These are phyloP conservation scores for Ogataea degrootiae DNA, from an alignment of 805 yeast species.

Conservation along the genomic window DNA sequence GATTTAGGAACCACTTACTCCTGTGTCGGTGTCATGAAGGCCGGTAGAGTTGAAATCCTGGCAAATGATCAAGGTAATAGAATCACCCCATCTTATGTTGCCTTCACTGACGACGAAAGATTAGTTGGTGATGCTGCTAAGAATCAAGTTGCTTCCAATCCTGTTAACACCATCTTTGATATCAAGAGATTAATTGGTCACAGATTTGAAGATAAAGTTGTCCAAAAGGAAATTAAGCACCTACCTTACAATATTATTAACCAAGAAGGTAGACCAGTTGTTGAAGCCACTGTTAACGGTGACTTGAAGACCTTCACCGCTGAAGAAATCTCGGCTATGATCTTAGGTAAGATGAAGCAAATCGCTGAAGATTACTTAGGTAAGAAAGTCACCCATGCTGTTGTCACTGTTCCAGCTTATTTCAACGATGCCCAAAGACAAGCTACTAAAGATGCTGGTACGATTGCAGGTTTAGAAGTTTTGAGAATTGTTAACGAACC, in stretches of 20 bases:
- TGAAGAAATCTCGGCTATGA: slow-evolving; percentile 93
- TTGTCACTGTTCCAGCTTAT: slow-evolving; percentile 90
- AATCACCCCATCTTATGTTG: slow-evolving; percentile 94
- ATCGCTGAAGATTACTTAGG: slow-evolving; percentile 92
- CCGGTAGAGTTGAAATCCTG: slow-evolving; percentile 89
- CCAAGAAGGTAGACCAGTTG: slow-evolving; percentile 80
- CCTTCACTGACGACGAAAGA: slow-evolving; percentile 90
- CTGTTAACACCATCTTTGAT: slow-evolving; percentile 87
- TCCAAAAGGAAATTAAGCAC: slow-evolving; percentile 75
- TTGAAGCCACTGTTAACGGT: slow-evolving; percentile 84
- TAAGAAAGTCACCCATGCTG: slow-evolving; percentile 79
- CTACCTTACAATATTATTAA: slow-evolving; percentile 81
- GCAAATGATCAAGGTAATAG: slow-evolving; percentile 99
- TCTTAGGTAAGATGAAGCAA: slow-evolving; percentile 84
- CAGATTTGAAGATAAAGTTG: slow-evolving; percentile 75
- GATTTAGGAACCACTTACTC: slow-evolving; percentile 92
- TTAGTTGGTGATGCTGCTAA: slow-evolving; percentile 96
- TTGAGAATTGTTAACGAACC: slow-evolving; percentile 90
- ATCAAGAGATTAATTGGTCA: slow-evolving; percentile 93
- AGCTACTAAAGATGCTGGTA: slow-evolving; percentile 92
- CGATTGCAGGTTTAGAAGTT: slow-evolving; percentile 84
- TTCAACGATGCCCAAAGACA: slow-evolving; percentile 93
- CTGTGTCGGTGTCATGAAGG: slow-evolving; percentile 92
- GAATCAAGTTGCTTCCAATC: slow-evolving; percentile 98
- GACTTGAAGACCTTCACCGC: slow-evolving; percentile 85